phyloP scores from a whole-genome alignment of 2,329 filamentous ascomycete genomes.

The Fusarium devonianum region DNA sequence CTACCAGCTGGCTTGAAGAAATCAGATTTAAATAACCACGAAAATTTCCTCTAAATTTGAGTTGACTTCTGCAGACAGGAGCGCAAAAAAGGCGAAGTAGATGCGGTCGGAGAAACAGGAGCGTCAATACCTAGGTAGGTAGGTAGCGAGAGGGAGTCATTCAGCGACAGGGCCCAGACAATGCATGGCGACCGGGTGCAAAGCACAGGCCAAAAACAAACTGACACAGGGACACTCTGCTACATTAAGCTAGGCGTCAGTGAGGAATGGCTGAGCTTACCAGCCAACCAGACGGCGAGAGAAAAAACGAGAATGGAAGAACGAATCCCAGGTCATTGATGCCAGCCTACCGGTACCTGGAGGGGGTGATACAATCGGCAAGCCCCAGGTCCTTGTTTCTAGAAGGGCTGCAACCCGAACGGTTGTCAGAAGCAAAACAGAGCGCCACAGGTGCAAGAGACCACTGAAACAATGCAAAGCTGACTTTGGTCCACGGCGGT shows the following conservation, averaged over 20 bases:
- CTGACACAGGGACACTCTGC: conserved; percentile 6
- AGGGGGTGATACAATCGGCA: conserved; percentile 18
- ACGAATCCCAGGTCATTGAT: conserved; percentile 2
- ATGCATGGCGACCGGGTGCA: conserved; percentile 20
- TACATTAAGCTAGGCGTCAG: conserved; percentile 1
- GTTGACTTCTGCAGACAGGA: conserved; percentile 16
- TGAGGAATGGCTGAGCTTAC: not conserved
- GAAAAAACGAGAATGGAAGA: conserved; percentile 1
- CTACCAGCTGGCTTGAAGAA: not conserved
- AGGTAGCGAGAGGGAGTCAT: conserved; percentile 3
- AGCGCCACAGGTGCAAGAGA: too few relatives aligned
- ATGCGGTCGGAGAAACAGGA: conserved; percentile 14
- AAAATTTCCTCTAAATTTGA: conserved; percentile 6
- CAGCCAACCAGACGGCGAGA: conserved; percentile 7
- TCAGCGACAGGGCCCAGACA: conserved; percentile 10
- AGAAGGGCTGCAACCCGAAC: too few relatives aligned
- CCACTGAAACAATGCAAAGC: too few relatives aligned
- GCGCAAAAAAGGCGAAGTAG: conserved; percentile 8
- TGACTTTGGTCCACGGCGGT: too few relatives aligned
- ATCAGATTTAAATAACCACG: not conserved
- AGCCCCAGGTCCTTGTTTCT: too few relatives aligned
- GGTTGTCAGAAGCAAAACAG: too few relatives aligned
- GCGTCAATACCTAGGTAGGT: too few relatives aligned
- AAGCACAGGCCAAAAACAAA: conserved; percentile 7
- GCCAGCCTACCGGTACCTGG: conserved; percentile 11